Base-by-base conservation (phyloP, 148 eudicot species). In the Vaccinium myrtillus region DNA sequence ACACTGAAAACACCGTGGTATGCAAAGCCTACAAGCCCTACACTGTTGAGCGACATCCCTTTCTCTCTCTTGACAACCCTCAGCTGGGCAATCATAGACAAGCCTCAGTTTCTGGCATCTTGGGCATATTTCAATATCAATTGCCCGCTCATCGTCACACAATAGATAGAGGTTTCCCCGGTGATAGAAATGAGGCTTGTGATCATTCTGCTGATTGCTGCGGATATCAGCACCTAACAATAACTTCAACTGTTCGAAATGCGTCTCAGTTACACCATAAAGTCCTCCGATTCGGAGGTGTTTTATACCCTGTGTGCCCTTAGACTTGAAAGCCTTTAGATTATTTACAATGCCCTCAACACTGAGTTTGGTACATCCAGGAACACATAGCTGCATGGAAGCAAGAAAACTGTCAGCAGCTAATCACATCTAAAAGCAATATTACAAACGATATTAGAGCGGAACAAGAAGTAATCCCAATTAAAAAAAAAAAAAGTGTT, bases 121-220 rank as follows among this genome's bases (percentile, higher is more conserved):
- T 39, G 96, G 98, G 83, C 99, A 97, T 83, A 80, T 77, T 80
- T 94, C 98, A 70, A 97, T 87, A 87, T 97, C 99, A 30, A 97
- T 89, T 6, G 94, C 88, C 36, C 98, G 96, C 65, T 90, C 91
- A 86, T 97, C 98, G 67, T 92, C 96, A 85, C 75, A 78, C 18
- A 88, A 89, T 10, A 89, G 59, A 86, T 90, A 91, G 6, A 83
- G 56, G 67, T 86, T 90, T 27, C 92, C 92, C 78, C 91, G 81
- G 23, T 30, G 84, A 82, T 82, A 92, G 69, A 87, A 97, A 61
- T 85, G 92, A 13, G 93, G 96, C 81, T 88, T 93, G 81, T 85
- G 80, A 79, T 43, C 32, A 79, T 56, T 84, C 30, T 71, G 65
- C 63, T 80, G 84, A 32, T 50, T 79, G 30, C 46, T 77, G 23